Base-by-base conservation (phyloP, 1,284 basidiomycete species). In the Cutaneotrichosporon sp. region DNA sequence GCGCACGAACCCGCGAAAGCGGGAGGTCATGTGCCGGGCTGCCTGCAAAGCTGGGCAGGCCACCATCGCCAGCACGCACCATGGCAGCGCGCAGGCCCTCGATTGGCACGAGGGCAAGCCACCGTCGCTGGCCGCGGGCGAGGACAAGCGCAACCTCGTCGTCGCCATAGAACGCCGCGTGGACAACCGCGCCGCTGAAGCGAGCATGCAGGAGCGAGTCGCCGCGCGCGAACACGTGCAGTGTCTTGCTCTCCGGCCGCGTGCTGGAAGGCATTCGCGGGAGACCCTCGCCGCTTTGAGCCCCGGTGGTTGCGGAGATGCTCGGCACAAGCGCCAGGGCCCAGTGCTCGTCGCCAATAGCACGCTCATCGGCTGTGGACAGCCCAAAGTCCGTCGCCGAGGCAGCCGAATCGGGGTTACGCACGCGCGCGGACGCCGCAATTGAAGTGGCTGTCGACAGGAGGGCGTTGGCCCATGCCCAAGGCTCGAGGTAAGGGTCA, bases 141-240 rank as follows among this genome's bases (percentile, higher is more conserved):
- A 76, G 59, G 0, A 76, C 51, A 13, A 78, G 31, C 2, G 69
- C 72, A 1, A 76, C 55, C 47, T 77, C 75, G 7, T 66, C 62
- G 34, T 77, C 73, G 58, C 76, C 76, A 51, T 74, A 77, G 67
- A 77, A 77, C 1, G 70, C 66, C 0, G 59, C 62, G 38, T 64
- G 60, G 2, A 62, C 22, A 24, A 67, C 22, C 24, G 58, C 56
- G 29, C 29, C 36, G 10, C 27, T n/a, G 9, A 54, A 10, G 42
- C 22, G 1, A 42, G 27, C 3, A 13, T n/a, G 31, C 14, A 13
- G 25, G 57, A 31, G n/a, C 20, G 38, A 4, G 34, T 20, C 20
- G 27, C 36, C 43, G 6, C 27, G 50, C 0, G 29, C 56, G 1
- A 54, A 25, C 25, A 61, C 16, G 47, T 56, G 47, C 46, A 64